Percentiles rank a stretch among this genome's conserved stretches.
phyloP scores from a whole-genome alignment of 129 eudicot genomes.

The Pittosporum tobira region DNA sequence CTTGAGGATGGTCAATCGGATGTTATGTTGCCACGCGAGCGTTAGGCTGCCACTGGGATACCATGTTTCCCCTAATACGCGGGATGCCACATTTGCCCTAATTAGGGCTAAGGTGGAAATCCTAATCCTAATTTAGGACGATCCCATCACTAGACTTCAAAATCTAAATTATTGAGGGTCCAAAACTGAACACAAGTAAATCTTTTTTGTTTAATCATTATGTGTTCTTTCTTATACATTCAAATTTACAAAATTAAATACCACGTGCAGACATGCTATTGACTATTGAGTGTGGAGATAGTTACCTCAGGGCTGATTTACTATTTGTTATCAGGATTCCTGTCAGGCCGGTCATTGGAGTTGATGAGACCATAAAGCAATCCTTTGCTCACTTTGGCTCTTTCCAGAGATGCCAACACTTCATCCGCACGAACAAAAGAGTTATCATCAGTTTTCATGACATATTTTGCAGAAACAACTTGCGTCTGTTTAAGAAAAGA shows the following conservation, averaged over 20 bases:
- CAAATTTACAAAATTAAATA: background rate
- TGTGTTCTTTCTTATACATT: background rate
- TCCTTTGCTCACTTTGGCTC: conserved; percentile 2
- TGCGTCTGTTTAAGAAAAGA: conserved; percentile 4
- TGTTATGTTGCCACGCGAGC: no score
- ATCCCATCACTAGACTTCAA: no score
- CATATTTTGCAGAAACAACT: conserved; percentile 17
- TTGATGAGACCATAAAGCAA: conserved; percentile 16
- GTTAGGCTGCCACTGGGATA: no score
- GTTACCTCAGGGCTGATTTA: conserved; percentile 16
- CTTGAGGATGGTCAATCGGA: no score
- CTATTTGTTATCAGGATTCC: conserved; percentile 21
- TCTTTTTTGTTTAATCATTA: background rate
- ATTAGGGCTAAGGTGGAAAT: no score
- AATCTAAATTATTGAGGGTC: no score
- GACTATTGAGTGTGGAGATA: background rate
- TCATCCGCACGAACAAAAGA: conserved; percentile 21
- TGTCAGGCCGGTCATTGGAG: conserved; percentile 11
- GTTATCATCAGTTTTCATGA: conserved; percentile 24
- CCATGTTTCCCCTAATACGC: no score
- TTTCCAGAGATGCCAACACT: conserved; percentile 3
- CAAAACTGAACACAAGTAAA: background rate
- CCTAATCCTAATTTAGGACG: no score
- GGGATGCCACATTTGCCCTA: no score
- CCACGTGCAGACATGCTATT: no score